Conservation (phyloP, 352 stramenopile genomes). For the Globisporangium cylindrosporum region DNA sequence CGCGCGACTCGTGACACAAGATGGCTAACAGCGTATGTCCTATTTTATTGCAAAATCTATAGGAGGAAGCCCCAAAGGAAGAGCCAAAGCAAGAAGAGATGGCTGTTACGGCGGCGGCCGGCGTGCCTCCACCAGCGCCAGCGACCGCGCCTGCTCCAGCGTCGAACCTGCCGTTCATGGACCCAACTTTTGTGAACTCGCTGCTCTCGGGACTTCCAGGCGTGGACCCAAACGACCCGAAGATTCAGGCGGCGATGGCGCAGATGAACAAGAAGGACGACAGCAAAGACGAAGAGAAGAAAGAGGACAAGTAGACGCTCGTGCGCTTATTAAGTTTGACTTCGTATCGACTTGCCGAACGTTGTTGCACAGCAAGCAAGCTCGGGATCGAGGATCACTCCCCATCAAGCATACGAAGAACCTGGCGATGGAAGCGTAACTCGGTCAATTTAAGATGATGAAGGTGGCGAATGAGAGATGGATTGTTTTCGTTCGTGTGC, state of each 20-base stretch:
- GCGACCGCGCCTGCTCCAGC: constrained; percentile 46
- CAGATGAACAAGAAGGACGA: constrained; percentile 83
- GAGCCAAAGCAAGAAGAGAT: constrained; percentile 21
- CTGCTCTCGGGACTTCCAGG: constrained; percentile 85
- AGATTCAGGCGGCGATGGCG: constrained; percentile 89
- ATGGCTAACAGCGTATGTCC: not conserved
- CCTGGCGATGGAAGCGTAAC: not conserved
- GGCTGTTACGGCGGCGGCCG: constrained; percentile 16
- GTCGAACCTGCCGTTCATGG: constrained; percentile 86
- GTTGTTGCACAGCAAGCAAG: not conserved
- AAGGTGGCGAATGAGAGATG: not conserved
- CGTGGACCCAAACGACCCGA: constrained; percentile 91
- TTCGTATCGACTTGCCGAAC: not conserved
- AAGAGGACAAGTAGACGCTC: constrained; percentile 65
- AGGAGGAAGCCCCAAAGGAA: constrained; percentile 22
- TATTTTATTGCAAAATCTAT: not conserved
- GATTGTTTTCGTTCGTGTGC: not conserved
- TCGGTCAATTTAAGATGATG: constrained; percentile 2
- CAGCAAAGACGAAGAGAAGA: constrained; percentile 82
- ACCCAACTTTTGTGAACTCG: constrained; percentile 88
- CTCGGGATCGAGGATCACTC: not conserved
- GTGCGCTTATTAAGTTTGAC: not conserved
- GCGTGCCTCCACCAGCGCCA: constrained; percentile 47
- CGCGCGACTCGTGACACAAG: not conserved
- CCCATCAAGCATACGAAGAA: not conserved